Evolutionary conservation across 768 basidiomycete species (phyloP).

Genomic region (Leucogyrophana mollusca): DNA sequence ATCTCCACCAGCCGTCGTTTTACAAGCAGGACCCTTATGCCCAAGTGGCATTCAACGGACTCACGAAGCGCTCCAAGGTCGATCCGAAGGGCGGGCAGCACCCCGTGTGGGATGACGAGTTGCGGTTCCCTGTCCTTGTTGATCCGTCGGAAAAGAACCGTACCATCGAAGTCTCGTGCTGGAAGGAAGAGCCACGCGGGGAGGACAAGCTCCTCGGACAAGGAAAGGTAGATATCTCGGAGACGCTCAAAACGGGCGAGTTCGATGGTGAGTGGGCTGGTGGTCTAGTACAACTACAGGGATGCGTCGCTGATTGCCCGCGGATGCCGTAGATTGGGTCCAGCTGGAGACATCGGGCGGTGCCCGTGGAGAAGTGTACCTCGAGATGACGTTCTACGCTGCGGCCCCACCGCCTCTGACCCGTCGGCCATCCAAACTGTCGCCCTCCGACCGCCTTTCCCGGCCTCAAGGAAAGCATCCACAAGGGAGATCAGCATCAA

Average conservation of each 20-base stretch:
- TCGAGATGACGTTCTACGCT: constrained; percentile 93
- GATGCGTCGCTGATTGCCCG: neutral
- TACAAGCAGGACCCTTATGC: constrained; percentile 92
- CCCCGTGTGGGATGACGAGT: constrained; percentile 90
- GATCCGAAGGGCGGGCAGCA: constrained; percentile 90
- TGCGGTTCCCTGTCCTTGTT: constrained; percentile 72
- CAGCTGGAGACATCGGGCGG: constrained; percentile 55
- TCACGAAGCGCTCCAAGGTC: constrained; percentile 65
- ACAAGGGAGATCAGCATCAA: constrained; percentile 18
- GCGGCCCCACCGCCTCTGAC: constrained; percentile 56
- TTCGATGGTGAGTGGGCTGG: constrained; percentile 74
- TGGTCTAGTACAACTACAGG: neutral
- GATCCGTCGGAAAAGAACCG: constrained; percentile 49
- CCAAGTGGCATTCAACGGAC: constrained; percentile 56
- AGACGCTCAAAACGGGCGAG: constrained; percentile 82
- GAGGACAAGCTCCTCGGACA: constrained; percentile 77
- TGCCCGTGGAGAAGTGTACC: constrained; percentile 80
- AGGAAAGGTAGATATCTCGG: constrained; percentile 70
- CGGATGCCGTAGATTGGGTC: constrained; percentile 60
- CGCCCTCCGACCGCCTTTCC: constrained; percentile 48
- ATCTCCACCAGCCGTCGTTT: constrained; percentile 82
- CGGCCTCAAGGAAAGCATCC: constrained; percentile 33
- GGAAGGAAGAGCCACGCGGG: constrained; percentile 69
- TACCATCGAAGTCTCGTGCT: constrained; percentile 74
- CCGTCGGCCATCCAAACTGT: constrained; percentile 54